Conservation (phyloP, 805 yeast species). For the Lipomyces mesembrius region DNA sequence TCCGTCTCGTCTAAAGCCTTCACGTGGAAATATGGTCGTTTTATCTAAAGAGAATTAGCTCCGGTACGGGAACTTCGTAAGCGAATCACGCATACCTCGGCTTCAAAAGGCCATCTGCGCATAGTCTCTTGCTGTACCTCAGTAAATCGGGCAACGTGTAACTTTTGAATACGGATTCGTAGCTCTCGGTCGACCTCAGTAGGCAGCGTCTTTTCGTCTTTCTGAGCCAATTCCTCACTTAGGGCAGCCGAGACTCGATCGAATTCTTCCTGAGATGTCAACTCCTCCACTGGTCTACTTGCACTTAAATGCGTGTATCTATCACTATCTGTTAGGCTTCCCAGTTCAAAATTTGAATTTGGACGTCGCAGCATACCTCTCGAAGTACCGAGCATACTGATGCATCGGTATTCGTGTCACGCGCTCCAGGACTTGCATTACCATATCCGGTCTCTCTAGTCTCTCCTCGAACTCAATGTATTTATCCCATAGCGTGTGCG, state of each 20-base stretch:
- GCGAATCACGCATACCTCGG: slow-evolving; percentile 42
- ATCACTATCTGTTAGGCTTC: neutral
- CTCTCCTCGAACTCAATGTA: slow-evolving; percentile 66
- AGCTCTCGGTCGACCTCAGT: slow-evolving; percentile 49
- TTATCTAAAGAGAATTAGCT: slow-evolving; percentile 45
- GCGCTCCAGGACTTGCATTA: slow-evolving; percentile 49
- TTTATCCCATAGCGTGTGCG: slow-evolving; percentile 84
- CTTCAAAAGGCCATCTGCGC: slow-evolving; percentile 74
- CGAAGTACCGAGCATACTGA: slow-evolving; percentile 80
- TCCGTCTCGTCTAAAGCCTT: slow-evolving; percentile 52
- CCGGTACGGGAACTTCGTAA: neutral
- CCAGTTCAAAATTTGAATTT: neutral
- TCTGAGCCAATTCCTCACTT: slow-evolving; percentile 27
- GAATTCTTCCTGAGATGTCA: slow-evolving; percentile 44
- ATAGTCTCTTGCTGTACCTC: slow-evolving; percentile 59
- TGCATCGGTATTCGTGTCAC: slow-evolving; percentile 67
- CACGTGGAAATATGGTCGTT: slow-evolving; percentile 62
- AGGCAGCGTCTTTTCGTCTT: slow-evolving; percentile 28
- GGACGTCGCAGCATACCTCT: slow-evolving; percentile 38
- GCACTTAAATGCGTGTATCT: slow-evolving; percentile 43
- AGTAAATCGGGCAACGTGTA: slow-evolving; percentile 52
- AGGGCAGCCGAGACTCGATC: slow-evolving; percentile 39
- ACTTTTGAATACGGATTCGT: slow-evolving; percentile 52
- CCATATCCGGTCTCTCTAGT: slow-evolving; percentile 50
- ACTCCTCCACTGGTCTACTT: slow-evolving; percentile 45